Conservation (phyloP, 169 alveolate species). For the Babesia bovis region DNA sequence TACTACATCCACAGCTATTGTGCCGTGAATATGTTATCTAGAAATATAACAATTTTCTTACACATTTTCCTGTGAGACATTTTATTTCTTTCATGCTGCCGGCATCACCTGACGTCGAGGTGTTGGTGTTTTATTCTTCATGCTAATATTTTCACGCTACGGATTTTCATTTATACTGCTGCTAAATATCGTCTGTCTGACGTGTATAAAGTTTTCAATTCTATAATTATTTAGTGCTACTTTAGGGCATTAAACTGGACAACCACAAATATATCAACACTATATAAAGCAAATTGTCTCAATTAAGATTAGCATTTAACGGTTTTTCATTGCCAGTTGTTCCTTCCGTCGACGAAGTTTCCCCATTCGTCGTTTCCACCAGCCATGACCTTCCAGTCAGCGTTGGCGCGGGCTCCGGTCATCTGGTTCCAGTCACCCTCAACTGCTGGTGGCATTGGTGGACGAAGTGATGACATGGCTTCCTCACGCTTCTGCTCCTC, state of each 20-base stretch:
- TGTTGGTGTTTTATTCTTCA: neutral
- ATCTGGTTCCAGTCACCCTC: conserved; percentile 62
- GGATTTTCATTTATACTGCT: too few species aligned
- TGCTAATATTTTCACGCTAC: neutral
- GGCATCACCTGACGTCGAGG: neutral
- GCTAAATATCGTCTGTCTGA: too few species aligned
- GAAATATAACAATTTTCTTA: neutral
- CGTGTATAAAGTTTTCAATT: too few species aligned
- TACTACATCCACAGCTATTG: neutral
- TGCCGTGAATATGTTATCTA: neutral
- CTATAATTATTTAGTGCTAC: too few species aligned
- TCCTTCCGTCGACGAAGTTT: conserved; percentile 61
- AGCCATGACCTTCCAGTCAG: conserved; percentile 70
- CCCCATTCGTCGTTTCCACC: conserved; percentile 70
- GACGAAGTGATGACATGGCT: conserved; percentile 25
- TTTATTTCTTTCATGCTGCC: conserved; percentile 12
- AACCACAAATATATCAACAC: too few species aligned
- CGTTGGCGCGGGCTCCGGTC: conserved; percentile 18
- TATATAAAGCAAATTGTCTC: too few species aligned
- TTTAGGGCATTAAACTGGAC: too few species aligned
- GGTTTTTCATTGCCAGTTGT: conserved; percentile 53
- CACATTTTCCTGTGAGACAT: conserved; percentile 13
- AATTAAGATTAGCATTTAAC: neutral
- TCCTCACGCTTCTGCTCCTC: conserved; percentile 55
- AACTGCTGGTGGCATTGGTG: conserved; percentile 13